Evolutionary conservation across 257 asterid species (phyloP).

Genomic region (Catharanthus roseus): DNA sequence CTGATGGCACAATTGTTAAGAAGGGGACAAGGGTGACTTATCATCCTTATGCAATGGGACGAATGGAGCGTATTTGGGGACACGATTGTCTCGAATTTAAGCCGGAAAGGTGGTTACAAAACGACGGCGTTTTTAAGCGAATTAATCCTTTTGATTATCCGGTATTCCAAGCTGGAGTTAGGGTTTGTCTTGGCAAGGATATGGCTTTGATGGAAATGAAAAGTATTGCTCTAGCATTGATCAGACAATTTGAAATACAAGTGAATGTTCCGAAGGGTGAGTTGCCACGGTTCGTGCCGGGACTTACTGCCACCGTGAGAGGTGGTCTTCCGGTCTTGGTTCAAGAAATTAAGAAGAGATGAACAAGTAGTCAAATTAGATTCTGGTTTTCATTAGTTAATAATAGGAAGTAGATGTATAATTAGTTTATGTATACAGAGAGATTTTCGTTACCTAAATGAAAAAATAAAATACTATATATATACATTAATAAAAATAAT

Average conservation of each 20-base stretch:
- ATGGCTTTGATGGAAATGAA: slow-evolving; percentile 44
- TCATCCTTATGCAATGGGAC: slow-evolving; percentile 59
- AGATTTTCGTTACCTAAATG: too few relatives aligned
- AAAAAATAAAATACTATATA: too few relatives aligned
- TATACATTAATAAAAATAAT: too few relatives aligned
- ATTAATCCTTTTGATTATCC: slow-evolving; percentile 42
- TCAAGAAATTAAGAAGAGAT: too few relatives aligned
- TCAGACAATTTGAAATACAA: slow-evolving; percentile 38
- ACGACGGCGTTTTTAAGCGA: slow-evolving; percentile 32
- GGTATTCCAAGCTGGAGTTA: slow-evolving; percentile 52
- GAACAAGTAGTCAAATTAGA: slow-evolving; percentile 14
- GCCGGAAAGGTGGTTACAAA: slow-evolving; percentile 45
- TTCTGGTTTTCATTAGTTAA: neutral
- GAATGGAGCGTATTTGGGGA: slow-evolving; percentile 47
- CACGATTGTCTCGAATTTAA: slow-evolving; percentile 35
- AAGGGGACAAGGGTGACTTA: slow-evolving; percentile 44
- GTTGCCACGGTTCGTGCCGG: slow-evolving; percentile 38
- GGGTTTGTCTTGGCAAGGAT: slow-evolving; percentile 56
- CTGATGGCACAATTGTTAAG: slow-evolving; percentile 51
- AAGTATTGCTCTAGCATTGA: slow-evolving; percentile 33
- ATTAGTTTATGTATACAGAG: neutral
- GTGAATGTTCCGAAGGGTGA: slow-evolving; percentile 9
- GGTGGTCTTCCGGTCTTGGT: slow-evolving; percentile 46
- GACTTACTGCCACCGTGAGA: slow-evolving; percentile 43
- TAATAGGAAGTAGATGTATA: too few relatives aligned